phyloP scores from a whole-genome alignment of 148 eudicot species.

The Spergularia marina region DNA sequence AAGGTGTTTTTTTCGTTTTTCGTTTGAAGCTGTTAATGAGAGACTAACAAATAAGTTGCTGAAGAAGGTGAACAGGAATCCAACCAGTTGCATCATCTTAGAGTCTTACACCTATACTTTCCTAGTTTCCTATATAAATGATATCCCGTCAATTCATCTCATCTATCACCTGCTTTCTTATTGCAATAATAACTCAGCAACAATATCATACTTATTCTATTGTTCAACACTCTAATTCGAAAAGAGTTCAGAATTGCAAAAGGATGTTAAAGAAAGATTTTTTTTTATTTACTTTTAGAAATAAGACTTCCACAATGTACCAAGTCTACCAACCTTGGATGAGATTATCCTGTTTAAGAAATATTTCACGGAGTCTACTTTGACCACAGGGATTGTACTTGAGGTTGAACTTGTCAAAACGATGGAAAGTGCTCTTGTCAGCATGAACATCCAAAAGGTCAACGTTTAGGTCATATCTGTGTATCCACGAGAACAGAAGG shows the following conservation, averaged over 20 bases:
- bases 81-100: neutral
- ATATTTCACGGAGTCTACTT: slow-evolving; percentile 98
- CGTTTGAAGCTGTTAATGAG: slow-evolving; percentile 1
- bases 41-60: neutral
- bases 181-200: neutral
- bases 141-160: neutral
- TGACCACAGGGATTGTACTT: slow-evolving; percentile 99
- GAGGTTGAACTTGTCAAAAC: slow-evolving; percentile 96
- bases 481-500: slow-evolving; percentile 3
- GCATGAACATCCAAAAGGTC: slow-evolving; percentile 99
- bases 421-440: slow-evolving; percentile 99
- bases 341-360: slow-evolving; percentile 95
- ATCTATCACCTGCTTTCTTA: neutral
- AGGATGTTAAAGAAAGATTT: neutral
- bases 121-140: neutral
- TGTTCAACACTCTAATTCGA: slow-evolving; percentile 1
- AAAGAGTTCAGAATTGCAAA: neutral
- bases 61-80: neutral
- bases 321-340: slow-evolving; percentile 78
- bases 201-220: neutral
- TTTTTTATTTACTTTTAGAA: neutral
- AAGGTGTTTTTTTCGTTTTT: slow-evolving; percentile 4
- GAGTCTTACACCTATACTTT: neutral
- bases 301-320: neutral
- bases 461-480: slow-evolving; percentile 94